Evolutionary conservation across 1,139 yeast species (phyloP), one percentile per base, ranked within the genome.

Genomic region (Hansenula lynferdii): DNA sequence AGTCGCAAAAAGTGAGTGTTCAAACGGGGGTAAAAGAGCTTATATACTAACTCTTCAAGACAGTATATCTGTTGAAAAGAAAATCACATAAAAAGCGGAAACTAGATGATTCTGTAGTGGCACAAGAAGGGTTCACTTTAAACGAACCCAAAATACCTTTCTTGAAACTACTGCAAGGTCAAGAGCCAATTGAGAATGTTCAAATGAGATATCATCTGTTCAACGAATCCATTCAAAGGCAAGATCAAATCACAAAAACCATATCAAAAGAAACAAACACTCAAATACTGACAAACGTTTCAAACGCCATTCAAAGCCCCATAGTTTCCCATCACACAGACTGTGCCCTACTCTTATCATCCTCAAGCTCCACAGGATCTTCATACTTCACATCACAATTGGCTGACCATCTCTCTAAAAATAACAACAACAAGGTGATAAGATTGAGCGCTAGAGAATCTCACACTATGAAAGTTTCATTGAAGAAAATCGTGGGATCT

Each of bases 331-430:
- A 29, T 0, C 11, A 9, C 5, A 25, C 48, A 3, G 56, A 53
- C 17, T 62, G 73, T 3, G 77, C 72, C 1, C 61, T 75, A 39
- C 55, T 79, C 6, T 69, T 69, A 42, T 62, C 79, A 38, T 76
- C 80, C 14, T 67, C 84, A 14, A 77, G 77, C 50, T 69, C 72
- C 8, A 74, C 83, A n/a, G 75, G 77, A 42, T 78, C 77, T 49
- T 56, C 67, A 12, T 58, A 75, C 23, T 67, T 77, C 17, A 51
- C 76, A 20, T 59, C 62, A 11, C 75, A 75, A 39, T 66, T 75
- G 37, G 56, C 58, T 17, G 47, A 44, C 12, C 61, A 61, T 39
- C 48, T 66, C 10, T 42, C 40, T 5, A 35, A 38, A 17, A 37
- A 32, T 6, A 36, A 35, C 19, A 40, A 38, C 15, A 22, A 29